Evolutionary conservation across 192 early-diverging fungal species (phyloP).

Genomic region (Phycomyces blakesleeanus): DNA sequence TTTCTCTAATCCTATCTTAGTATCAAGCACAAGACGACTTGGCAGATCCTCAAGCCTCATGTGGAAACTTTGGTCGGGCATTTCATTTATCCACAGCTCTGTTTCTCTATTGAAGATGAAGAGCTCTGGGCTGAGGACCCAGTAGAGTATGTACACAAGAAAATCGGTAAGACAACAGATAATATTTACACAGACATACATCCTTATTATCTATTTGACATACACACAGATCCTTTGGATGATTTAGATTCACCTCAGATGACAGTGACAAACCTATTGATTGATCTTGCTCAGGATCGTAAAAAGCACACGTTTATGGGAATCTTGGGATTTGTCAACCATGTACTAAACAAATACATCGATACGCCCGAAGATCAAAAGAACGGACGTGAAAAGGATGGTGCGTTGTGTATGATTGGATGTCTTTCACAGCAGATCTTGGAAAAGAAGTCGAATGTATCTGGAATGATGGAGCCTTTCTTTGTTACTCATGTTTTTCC

Average conservation of each 20-base stretch:
- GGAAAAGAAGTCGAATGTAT: conserved; percentile 41
- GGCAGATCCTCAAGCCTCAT: conserved; percentile 87
- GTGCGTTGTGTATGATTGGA: conserved; percentile 84
- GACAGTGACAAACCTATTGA: conserved; percentile 72
- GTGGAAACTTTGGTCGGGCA: conserved; percentile 72
- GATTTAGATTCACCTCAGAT: conserved; percentile 75
- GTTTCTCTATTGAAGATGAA: conserved; percentile 80
- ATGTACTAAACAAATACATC: conserved; percentile 63
- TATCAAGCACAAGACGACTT: conserved; percentile 84
- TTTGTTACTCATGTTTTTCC: conserved; percentile 83
- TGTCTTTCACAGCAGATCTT: conserved; percentile 64
- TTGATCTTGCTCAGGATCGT: conserved; percentile 70
- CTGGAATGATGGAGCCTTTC: conserved; percentile 75
- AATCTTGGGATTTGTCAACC: conserved; percentile 77
- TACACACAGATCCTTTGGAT: conserved; percentile 65
- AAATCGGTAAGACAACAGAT: conserved; percentile 41
- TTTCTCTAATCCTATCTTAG: conserved; percentile 26
- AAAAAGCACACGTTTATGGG: conserved; percentile 73
- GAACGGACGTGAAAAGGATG: conserved; percentile 80
- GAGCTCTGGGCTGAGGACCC: conserved; percentile 91
- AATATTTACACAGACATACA: background rate
- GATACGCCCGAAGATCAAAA: conserved; percentile 56
- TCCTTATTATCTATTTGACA: background rate
- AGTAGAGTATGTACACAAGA: conserved; percentile 86
- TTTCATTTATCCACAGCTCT: conserved; percentile 90